Evolutionary conservation across 352 stramenopile genomes (phyloP), one percentile per base, ranked within the genome.

Genomic region (Globisporangium spinosum): DNA sequence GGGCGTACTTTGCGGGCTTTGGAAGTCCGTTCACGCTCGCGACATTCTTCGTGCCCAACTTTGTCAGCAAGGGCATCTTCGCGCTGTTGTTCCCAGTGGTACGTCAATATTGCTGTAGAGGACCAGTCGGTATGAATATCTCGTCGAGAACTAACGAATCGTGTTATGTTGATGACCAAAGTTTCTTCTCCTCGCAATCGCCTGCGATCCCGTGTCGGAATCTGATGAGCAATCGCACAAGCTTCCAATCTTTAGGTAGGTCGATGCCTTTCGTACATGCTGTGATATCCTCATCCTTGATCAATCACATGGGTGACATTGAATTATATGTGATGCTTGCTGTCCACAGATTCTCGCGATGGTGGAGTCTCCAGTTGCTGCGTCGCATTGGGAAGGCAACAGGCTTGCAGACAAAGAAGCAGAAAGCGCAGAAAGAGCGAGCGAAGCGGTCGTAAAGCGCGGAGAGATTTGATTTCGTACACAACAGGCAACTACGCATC

Each of bases 41-140:
- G 27, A 96, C 89, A 8, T 96, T 95, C 68, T 96, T 96, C 63
- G 85, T 93, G 20, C 87, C 87, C 3, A 96, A 96, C 65, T 96
- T 96, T 73, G 85, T 96, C 60, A 94, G 85, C 83, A 95, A 94
- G 73, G 89, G 89, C 70, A 93, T 95, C 58, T 96, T 95, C 47
- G 89, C 89, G 6, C 69, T 96, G 62, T 78, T 96, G 10, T 96
- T 96, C 62, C 89, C 89, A 20, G 79, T 95, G 67, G 88, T 96
- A 71, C 35, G 78, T 69, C 17, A 45, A n/a, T 45, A 20, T 15
- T 40, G 34, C 34, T 13, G 40, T 20, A 49, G 15, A 2, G 13
- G 6, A 6, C 8, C 15, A 0, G 9, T n/a, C 40, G 15, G 3
- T 20, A 20, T 3, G 40, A 49, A 49, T n/a, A 5, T n/a, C 40